These are phyloP conservation scores for Aureobasidium sp. DNA, from an alignment of 2,329 filamentous ascomycete species.

Conservation along the genomic window DNA sequence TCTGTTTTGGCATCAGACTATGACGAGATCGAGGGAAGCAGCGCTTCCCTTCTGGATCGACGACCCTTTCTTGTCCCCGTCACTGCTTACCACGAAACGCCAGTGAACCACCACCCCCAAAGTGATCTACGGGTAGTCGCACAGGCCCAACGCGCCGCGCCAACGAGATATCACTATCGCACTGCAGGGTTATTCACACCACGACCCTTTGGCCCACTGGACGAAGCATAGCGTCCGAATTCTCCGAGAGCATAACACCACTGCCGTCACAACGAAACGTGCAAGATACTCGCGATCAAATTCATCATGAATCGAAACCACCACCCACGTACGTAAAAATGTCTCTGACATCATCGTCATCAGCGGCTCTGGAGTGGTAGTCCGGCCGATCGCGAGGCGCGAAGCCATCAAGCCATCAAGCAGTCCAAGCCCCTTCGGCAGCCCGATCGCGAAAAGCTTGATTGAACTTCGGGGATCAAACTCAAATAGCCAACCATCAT, in stretches of 20 bases:
- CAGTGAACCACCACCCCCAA: not conserved
- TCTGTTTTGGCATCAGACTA: not conserved
- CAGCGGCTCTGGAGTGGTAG: not conserved
- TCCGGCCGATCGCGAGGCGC: not conserved
- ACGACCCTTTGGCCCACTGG: not conserved
- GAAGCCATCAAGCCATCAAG: slow-evolving; percentile 2
- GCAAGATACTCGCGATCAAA: too few species aligned
- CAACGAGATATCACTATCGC: not conserved
- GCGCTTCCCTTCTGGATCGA: not conserved
- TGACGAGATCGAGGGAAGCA: slow-evolving; percentile 1
- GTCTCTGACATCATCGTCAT: not conserved
- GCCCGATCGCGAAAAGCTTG: slow-evolving; percentile 3
- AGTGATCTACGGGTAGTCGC: slow-evolving; percentile 1
- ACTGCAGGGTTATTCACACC: not conserved
- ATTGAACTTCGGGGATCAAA: not conserved
- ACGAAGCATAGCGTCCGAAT: not conserved
- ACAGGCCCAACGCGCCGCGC: not conserved
- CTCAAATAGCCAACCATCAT: not conserved
- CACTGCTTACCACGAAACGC: not conserved
- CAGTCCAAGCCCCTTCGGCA: slow-evolving; percentile 9
- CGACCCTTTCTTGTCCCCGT: slow-evolving; percentile 1
- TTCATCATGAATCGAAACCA: not conserved
- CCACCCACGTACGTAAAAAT: not conserved
- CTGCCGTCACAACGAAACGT: not conserved
- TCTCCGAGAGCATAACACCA: not conserved